A percentile compares a stretch with the other conserved stretches of the same genome.
These are phyloP conservation scores for sweet orange (Citrus sinensis) DNA, from an alignment of 345 rosid genomes.

Conservation along the genomic window DVS_A1.0 CM039164.1:9882501-9883000, in stretches of 20 bases:
- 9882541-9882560: conserved; percentile 81
- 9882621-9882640: conserved; percentile 83
- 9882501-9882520: conserved; percentile 77
- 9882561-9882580: conserved; percentile 95
- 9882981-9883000: not conserved
- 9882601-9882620: conserved; percentile 75
- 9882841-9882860: conserved; percentile 86
- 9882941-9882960: not conserved
- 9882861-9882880: conserved; percentile 87
- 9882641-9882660: conserved; percentile 86
- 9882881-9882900: conserved; percentile 30
- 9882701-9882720: conserved; percentile 84
- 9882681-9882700: conserved; percentile 70
- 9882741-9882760: conserved; percentile 89
- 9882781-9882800: conserved; percentile 75
- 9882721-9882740: conserved; percentile 79
- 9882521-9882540: conserved; percentile 97
- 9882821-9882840: conserved; percentile 94
- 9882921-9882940: not conserved
- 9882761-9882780: conserved; percentile 80
- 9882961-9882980: not conserved
- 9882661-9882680: conserved; percentile 97
- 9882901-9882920: not conserved
- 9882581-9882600: conserved; percentile 83
- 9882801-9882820: conserved; percentile 90